Conservation (phyloP, 2,329 filamentous ascomycete species). For the Fusarium xylarioides region DNA sequence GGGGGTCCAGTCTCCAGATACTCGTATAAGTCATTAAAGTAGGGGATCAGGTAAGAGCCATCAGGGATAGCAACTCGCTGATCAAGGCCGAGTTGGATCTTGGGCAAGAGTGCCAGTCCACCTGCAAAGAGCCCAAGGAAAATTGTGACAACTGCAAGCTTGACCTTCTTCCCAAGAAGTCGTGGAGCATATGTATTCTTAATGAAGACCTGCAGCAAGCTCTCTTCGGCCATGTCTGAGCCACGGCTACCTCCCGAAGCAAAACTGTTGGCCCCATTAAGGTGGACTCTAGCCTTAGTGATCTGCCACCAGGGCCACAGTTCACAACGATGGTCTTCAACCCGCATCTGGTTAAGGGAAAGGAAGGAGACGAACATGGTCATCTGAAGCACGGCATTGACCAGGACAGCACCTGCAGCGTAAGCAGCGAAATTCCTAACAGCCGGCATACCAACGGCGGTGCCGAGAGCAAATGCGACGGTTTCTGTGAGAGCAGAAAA, state of each 20-base stretch:
- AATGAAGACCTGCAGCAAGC: conserved; percentile 84
- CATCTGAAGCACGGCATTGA: conserved; percentile 96
- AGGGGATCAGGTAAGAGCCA: conserved; percentile 93
- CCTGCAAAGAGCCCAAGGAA: conserved; percentile 91
- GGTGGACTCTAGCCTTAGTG: conserved; percentile 74
- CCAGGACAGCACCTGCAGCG: conserved; percentile 92
- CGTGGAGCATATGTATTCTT: conserved; percentile 87
- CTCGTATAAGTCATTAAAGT: conserved; percentile 94
- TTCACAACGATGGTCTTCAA: conserved; percentile 88
- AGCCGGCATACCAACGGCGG: conserved; percentile 96
- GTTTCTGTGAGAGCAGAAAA: conserved; percentile 96
- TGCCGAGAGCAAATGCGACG: conserved; percentile 88
- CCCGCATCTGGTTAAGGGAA: conserved; percentile 87
- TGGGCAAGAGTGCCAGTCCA: conserved; percentile 83
- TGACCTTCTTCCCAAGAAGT: conserved; percentile 82
- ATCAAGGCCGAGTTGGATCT: conserved; percentile 87
- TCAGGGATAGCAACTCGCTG: conserved; percentile 94
- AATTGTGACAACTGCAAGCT: conserved; percentile 76
- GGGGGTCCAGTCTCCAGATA: conserved; percentile 93
- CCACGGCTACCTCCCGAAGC: conserved; percentile 63
- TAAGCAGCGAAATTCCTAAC: conserved; percentile 98
- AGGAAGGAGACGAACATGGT: conserved; percentile 97
- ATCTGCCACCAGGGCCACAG: conserved; percentile 91
- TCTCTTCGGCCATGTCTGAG: conserved; percentile 84
- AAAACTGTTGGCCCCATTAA: conserved; percentile 66